phyloP scores from a whole-genome alignment of 1,284 basidiomycete genomes.

The Tremellales sp. region DNA sequence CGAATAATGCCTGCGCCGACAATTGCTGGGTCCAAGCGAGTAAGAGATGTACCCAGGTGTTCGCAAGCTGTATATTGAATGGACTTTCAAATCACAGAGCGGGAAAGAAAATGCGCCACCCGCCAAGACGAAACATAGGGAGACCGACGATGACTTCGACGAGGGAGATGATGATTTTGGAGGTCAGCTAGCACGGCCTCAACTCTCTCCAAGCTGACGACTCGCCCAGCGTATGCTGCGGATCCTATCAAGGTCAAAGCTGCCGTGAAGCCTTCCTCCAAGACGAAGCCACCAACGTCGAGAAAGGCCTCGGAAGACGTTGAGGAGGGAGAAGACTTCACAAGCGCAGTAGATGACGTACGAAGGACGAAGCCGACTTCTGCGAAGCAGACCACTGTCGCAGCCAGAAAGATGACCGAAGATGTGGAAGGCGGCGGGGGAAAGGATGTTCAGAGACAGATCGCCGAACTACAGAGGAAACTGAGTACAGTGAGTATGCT shows the following conservation, averaged over 20 bases:
- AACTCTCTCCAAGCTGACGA: not conserved
- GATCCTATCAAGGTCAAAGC: not conserved
- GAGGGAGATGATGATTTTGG: conserved; percentile 4
- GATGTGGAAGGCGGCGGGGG: not conserved
- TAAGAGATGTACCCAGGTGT: no score
- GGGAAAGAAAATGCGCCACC: conserved; percentile 29
- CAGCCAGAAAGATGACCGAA: not conserved
- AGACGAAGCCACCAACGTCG: not conserved
- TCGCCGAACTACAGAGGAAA: conserved; percentile 11
- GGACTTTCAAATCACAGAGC: conserved; percentile 3
- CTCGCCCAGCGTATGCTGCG: not conserved
- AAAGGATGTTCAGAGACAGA: conserved; percentile 3
- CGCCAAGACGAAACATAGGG: conserved; percentile 1
- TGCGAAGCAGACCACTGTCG: not conserved
- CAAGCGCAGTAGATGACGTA: not conserved
- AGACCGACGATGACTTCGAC: conserved; percentile 4
- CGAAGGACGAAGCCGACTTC: not conserved
- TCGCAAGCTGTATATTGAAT: no score
- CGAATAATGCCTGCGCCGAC: no score
- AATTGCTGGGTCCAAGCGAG: no score
- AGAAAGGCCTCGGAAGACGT: not conserved
- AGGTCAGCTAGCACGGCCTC: conserved; percentile 4
- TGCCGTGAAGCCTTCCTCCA: not conserved
- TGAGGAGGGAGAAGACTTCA: not conserved
- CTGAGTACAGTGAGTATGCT: conserved; percentile 15